phyloP scores from a whole-genome alignment of 352 stramenopile genomes.

The Globisporangium ultimum region DNA sequence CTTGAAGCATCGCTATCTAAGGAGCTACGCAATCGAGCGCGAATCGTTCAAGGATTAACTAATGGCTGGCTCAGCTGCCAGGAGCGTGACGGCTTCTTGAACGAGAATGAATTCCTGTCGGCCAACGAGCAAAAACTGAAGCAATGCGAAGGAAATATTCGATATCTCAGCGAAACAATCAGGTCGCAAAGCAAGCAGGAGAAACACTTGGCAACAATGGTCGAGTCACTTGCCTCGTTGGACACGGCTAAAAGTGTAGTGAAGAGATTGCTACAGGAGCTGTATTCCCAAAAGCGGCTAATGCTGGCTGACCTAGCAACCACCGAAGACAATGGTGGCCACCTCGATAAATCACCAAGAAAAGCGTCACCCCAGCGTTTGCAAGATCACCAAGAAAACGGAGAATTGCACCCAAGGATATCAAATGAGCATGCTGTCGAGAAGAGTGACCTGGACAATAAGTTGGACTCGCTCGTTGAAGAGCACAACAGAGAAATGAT shows the following conservation, averaged over 20 bases:
- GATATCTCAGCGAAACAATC: conserved; percentile 44
- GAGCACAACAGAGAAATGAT: conserved; percentile 35
- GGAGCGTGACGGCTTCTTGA: conserved; percentile 20
- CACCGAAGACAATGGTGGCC: conserved; percentile 20
- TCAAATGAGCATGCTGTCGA: not conserved
- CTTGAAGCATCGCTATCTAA: conserved; percentile 45
- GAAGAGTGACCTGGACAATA: conserved; percentile 8
- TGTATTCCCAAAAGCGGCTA: conserved; percentile 53
- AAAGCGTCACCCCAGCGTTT: not conserved
- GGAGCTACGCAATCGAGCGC: conserved; percentile 44
- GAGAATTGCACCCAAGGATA: not conserved
- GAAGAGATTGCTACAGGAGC: conserved; percentile 41
- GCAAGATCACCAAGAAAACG: not conserved
- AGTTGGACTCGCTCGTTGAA: conserved; percentile 22
- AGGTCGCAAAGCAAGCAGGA: conserved; percentile 11
- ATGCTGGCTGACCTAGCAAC: conserved; percentile 19
- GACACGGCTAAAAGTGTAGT: conserved; percentile 44
- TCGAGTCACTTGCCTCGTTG: conserved; percentile 46
- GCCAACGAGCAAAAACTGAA: conserved; percentile 51
- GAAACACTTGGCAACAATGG: conserved; percentile 10
- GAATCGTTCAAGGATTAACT: conserved; percentile 47
- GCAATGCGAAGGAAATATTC: conserved; percentile 58
- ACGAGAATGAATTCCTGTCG: conserved; percentile 49
- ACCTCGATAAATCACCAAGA: not conserved
- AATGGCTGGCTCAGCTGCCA: conserved; percentile 25